Evolutionary conservation across 306 rosid genomes (phyloP).

Genomic region (Fragaria iinumae): DNA sequence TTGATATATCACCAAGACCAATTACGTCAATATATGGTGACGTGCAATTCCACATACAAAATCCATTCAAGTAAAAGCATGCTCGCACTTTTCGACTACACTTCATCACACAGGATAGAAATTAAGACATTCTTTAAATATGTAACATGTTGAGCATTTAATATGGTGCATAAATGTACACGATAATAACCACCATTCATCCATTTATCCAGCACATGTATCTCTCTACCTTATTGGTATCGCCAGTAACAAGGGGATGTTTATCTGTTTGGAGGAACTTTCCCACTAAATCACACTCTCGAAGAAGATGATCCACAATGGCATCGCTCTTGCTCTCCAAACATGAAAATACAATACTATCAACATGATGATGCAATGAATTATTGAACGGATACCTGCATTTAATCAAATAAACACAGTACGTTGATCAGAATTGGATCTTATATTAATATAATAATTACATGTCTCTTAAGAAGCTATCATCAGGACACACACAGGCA

Average conservation of each 20-base stretch:
- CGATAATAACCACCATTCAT: constrained; percentile 17
- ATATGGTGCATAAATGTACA: neutral
- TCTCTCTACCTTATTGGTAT: constrained; percentile 54
- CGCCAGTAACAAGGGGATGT: constrained; percentile 57
- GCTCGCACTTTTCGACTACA: neutral
- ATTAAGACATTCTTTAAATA: neutral
- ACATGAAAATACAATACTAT: constrained; percentile 77
- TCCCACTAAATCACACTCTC: constrained; percentile 78
- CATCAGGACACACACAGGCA: neutral
- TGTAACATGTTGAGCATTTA: neutral
- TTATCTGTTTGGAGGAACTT: constrained; percentile 71
- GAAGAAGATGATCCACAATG: constrained; percentile 73
- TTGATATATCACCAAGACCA: neutral
- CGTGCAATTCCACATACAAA: constrained; percentile 4
- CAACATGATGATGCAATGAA: constrained; percentile 85
- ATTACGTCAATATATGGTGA: constrained; percentile 7
- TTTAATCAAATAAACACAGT: constrained; percentile 19
- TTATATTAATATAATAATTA: constrained; percentile 8
- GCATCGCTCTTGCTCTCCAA: constrained; percentile 79
- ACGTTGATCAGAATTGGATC: constrained; percentile 9
- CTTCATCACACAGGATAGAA: constrained; percentile 11
- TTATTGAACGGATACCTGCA: constrained; percentile 95
- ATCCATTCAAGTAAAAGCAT: constrained; percentile 7
- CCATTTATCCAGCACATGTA: constrained; percentile 26
- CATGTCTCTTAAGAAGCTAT: constrained; percentile 13